Evolutionary conservation across 768 basidiomycete genomes (phyloP).

Genomic region (Psilocybe azurescens): DNA sequence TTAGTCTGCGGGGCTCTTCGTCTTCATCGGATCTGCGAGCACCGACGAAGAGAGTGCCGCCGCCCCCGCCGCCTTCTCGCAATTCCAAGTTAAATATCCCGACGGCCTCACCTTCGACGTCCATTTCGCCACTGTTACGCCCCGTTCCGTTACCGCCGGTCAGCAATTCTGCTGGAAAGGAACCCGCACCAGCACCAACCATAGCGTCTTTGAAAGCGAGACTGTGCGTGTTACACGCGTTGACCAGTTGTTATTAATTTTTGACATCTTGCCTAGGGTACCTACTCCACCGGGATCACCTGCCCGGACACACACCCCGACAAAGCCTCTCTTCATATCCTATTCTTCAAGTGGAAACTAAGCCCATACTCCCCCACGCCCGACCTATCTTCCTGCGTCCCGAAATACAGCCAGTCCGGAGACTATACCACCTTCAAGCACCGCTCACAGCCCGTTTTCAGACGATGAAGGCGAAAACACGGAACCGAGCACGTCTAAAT

Average conservation of each 20-base stretch:
- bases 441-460: constrained; percentile 19
- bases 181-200: constrained; percentile 12
- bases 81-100: constrained; percentile 39
- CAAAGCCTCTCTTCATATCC: constrained; percentile 22
- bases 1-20: constrained; percentile 48
- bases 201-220: constrained; percentile 26
- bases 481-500: constrained; percentile 7
- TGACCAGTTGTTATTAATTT: not conserved
- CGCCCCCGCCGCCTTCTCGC: constrained; percentile 61
- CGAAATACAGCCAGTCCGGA: constrained; percentile 15
- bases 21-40: constrained; percentile 61
- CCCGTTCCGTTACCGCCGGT: constrained; percentile 48
- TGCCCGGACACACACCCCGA: constrained; percentile 15
- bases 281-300: constrained; percentile 18
- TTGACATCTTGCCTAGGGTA: constrained; percentile 12
- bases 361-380: constrained; percentile 27
- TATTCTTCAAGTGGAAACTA: constrained; percentile 18
- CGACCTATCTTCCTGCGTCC: constrained; percentile 6
- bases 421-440: not conserved
- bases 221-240: constrained; percentile 27
- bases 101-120: constrained; percentile 43
- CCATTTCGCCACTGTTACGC: constrained; percentile 55
- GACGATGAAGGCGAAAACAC: constrained; percentile 22
- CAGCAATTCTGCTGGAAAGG: constrained; percentile 15
- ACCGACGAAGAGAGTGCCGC: constrained; percentile 52